Percentiles rank a stretch among this genome's conserved stretches.
Conservation (phyloP, 768 basidiomycete species). For the Suillus variegatus region DNA sequence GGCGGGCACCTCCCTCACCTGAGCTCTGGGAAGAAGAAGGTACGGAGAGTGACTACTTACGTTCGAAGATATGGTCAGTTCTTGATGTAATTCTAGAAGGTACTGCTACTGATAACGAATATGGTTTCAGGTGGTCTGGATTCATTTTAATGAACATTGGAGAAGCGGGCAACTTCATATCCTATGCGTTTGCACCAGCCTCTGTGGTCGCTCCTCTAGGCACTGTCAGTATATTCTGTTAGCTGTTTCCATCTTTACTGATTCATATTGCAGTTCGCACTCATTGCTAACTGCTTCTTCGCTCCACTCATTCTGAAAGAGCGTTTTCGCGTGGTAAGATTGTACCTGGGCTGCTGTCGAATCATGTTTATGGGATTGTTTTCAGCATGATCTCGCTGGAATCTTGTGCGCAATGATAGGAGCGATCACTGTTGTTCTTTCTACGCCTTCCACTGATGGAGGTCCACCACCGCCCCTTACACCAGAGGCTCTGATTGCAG, state of each 20-base stretch:
- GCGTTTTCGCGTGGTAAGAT: constrained; percentile 71
- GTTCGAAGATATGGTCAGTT: constrained; percentile 79
- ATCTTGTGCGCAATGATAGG: constrained; percentile 83
- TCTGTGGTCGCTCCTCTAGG: constrained; percentile 95
- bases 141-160: constrained; percentile 89
- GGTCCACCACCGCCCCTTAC: constrained; percentile 52
- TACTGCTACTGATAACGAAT: neutral
- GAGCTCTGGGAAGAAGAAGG: constrained; percentile 31
- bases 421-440: constrained; percentile 89
- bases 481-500: constrained; percentile 63
- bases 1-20: constrained; percentile 18
- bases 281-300: constrained; percentile 95
- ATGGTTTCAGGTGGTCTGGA: constrained; percentile 75
- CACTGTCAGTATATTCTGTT: constrained; percentile 59
- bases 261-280: constrained; percentile 60
- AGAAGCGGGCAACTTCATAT: constrained; percentile 88
- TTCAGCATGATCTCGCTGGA: constrained; percentile 75
- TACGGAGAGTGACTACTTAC: constrained; percentile 76
- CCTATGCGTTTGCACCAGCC: constrained; percentile 88
- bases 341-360: constrained; percentile 11
- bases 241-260: neutral
- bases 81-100: neutral
- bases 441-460: constrained; percentile 70
- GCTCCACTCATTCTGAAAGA: constrained; percentile 85
- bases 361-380: constrained; percentile 10